Base-by-base conservation (phyloP, 1,284 basidiomycete species). In the Mycena sp. region DNA sequence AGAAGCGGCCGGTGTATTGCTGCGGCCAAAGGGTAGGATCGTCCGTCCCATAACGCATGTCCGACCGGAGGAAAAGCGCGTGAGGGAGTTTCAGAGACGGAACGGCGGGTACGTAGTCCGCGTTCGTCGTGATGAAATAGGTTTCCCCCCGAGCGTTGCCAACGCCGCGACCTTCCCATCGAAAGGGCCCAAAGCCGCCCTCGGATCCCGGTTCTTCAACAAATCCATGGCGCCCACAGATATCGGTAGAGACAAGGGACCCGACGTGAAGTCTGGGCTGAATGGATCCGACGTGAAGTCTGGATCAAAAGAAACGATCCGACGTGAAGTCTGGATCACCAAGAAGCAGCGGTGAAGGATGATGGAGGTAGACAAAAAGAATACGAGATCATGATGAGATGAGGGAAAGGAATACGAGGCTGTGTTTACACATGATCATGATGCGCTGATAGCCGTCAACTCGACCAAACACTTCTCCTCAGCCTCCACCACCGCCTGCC, bases 11-110 rank as follows among this genome's bases (percentile, higher is more conserved):
- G n/a, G n/a, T n/a, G n/a, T n/a, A n/a, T n/a, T n/a, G n/a, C n/a
- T n/a, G n/a, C n/a, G n/a, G n/a, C n/a, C n/a, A n/a, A n/a, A n/a
- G n/a, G n/a, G n/a, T n/a, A n/a, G n/a, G n/a, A n/a, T n/a, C n/a
- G n/a, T n/a, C n/a, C 44, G 26, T 46, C 26, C 58, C 58, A 35
- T 60, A 60, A 38, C 50, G 25, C 29, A 37, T 25, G 35, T 60
- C 35, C 17, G 23, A 29, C 23, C 50, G 51, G 9, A 60, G 21
- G 50, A 28, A 49, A 17, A 49, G 14, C 10, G 11, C 25, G 19
- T 49, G 46, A 37, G 32, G 32, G 32, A 37, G 10, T 37, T 41
- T 19, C 11, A 41, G 40, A 19, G 40, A 41, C 10, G 40, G 40
- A 19, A 41, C 11, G 40, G 40, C n/a, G 7, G 40, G 40, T 12